Conservation (phyloP, 164 flowering plant species). For the Dillenia suffruticosa region DNA sequence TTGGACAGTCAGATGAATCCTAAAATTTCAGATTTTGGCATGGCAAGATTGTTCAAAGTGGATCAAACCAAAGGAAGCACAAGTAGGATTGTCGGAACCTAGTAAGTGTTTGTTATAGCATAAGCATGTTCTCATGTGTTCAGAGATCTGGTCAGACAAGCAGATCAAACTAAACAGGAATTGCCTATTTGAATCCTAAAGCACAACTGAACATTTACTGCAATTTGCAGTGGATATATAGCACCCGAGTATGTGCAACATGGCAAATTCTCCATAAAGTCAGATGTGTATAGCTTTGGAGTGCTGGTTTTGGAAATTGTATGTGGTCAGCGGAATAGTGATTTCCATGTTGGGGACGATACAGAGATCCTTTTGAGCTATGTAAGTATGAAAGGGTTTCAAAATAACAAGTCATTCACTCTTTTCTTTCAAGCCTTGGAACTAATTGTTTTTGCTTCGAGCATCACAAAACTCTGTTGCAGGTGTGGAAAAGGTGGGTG, state of each 20-base stretch:
- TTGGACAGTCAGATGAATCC: constrained; percentile 39
- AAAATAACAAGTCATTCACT: no score
- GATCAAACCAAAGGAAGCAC: constrained; percentile 39
- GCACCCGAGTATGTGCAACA: constrained; percentile 45
- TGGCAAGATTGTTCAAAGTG: constrained; percentile 30
- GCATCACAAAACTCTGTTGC: not conserved
- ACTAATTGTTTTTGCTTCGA: no score
- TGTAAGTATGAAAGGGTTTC: no score
- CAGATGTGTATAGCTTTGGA: constrained; percentile 51
- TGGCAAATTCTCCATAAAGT: constrained; percentile 36
- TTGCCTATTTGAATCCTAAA: no score
- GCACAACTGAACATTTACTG: no score
- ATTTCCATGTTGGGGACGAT: constrained; percentile 6
- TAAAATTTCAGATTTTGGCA: constrained; percentile 53
- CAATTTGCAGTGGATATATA: constrained; percentile 32
- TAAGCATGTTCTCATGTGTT: not conserved
- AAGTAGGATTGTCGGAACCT: constrained; percentile 34
- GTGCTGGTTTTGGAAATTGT: constrained; percentile 34
- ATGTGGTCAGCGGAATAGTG: constrained; percentile 26
- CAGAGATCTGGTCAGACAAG: not conserved
- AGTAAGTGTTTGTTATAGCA: constrained; percentile 19
- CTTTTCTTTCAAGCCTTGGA: no score
- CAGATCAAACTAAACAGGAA: no score
- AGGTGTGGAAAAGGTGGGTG: constrained; percentile 24
- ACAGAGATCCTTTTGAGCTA: no score